Percentiles rank a stretch among this genome's conserved stretches.
phyloP scores from a whole-genome alignment of 768 basidiomycete genomes.

The Chlorophyllum brunneum region DNA sequence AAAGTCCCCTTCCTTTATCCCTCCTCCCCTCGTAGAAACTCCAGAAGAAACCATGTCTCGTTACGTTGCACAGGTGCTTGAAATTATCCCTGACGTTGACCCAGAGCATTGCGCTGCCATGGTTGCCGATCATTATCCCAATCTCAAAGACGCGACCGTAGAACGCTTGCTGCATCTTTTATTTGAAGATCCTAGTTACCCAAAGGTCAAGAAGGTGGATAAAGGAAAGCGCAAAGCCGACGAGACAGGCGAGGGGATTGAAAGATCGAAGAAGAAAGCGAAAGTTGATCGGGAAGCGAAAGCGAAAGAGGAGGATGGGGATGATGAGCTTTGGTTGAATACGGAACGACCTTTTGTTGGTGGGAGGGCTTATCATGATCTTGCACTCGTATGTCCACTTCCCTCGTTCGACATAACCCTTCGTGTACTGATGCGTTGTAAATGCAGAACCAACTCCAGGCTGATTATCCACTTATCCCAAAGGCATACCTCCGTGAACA shows the following conservation, averaged over 20 bases:
- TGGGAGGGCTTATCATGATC: slow-evolving; percentile 42
- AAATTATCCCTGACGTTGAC: slow-evolving; percentile 69
- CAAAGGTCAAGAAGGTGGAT: slow-evolving; percentile 37
- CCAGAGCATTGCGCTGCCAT: slow-evolving; percentile 50
- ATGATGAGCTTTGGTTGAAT: slow-evolving; percentile 51
- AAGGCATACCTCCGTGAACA: slow-evolving; percentile 47
- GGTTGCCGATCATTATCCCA: slow-evolving; percentile 38
- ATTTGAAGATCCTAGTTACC: slow-evolving; percentile 61
- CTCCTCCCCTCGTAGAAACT: slow-evolving; percentile 7
- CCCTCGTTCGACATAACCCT: slow-evolving; percentile 4
- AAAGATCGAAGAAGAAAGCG: slow-evolving; percentile 24
- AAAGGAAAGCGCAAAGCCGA: slow-evolving; percentile 31
- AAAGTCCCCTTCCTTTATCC: slow-evolving; percentile 11
- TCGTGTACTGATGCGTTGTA: neutral
- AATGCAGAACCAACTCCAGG: slow-evolving; percentile 46
- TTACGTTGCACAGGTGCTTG: slow-evolving; percentile 48
- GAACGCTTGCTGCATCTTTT: slow-evolving; percentile 56
- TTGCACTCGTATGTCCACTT: slow-evolving; percentile 45
- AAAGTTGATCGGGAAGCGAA: slow-evolving; percentile 32
- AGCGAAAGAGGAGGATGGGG: slow-evolving; percentile 25
- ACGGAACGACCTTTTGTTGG: slow-evolving; percentile 39
- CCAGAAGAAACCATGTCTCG: slow-evolving; percentile 15
- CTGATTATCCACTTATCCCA: slow-evolving; percentile 56
- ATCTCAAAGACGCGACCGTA: slow-evolving; percentile 35
- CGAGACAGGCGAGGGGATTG: slow-evolving; percentile 22